Percentiles rank a stretch among this genome's conserved stretches.
phyloP scores from a whole-genome alignment of 2,329 filamentous ascomycete genomes.

The Cordyceps pruinosa region DNA sequence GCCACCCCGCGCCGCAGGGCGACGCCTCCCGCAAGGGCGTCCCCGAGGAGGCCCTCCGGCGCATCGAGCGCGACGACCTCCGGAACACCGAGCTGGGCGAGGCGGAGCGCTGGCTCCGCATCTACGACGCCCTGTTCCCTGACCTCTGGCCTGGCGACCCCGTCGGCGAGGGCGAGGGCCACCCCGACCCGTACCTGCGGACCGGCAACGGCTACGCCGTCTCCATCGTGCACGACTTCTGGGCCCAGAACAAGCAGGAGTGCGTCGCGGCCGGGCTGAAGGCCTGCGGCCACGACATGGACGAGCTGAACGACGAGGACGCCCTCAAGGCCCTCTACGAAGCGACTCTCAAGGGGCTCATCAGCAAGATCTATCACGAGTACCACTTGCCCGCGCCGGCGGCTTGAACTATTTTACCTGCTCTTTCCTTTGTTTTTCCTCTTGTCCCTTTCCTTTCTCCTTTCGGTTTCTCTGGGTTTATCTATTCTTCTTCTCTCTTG shows the following conservation, averaged over 20 bases:
- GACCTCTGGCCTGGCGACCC: background rate
- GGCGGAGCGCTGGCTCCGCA: background rate
- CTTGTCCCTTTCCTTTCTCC: background rate
- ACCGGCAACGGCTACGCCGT: background rate
- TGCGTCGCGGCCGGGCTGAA: background rate
- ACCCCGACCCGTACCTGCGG: background rate
- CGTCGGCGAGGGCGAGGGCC: background rate
- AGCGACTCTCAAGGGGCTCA: background rate
- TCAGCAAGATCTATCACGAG: background rate
- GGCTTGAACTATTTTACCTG: background rate
- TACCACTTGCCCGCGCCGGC: background rate
- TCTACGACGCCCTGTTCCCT: background rate
- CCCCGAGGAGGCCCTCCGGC: background rate
- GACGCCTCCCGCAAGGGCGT: background rate
- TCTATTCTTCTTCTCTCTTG: background rate
- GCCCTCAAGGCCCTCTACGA: background rate
- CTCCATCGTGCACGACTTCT: background rate
- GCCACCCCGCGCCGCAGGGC: background rate
- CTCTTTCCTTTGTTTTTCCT: background rate
- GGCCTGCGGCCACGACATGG: slow-evolving; percentile 2
- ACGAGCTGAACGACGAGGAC: slow-evolving; percentile 20
- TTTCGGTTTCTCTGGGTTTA: too few relatives aligned
- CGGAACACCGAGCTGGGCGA: background rate
- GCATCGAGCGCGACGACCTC: background rate
- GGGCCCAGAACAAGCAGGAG: background rate